A percentile compares a stretch with the other conserved stretches of the same genome.
phyloP scores from a whole-genome alignment of 108 stramenopile species.

The Fragilariopsis cylindrus region DNA sequence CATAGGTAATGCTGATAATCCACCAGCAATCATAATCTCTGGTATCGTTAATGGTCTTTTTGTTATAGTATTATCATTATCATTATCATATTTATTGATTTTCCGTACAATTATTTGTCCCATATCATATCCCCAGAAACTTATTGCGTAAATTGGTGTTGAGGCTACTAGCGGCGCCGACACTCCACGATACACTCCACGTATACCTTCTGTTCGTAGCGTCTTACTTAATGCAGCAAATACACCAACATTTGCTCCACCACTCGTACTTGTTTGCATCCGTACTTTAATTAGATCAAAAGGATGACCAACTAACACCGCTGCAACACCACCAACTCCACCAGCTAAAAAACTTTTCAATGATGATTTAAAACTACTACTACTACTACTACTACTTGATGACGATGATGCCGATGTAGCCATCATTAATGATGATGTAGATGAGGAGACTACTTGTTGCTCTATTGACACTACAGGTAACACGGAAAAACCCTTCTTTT shows the following conservation, averaged over 20 bases:
- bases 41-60: constrained; percentile 37
- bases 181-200: constrained; percentile 84
- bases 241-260: not conserved
- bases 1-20: constrained; percentile 74
- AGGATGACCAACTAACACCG: constrained; percentile 59
- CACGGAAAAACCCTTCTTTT: not conserved
- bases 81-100: not conserved
- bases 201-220: constrained; percentile 6
- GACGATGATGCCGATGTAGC: not conserved
- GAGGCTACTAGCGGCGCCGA: constrained; percentile 79
- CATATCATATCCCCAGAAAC: constrained; percentile 90
- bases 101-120: constrained; percentile 55
- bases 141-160: constrained; percentile 79
- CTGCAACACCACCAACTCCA: constrained; percentile 74
- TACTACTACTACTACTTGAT: constrained; percentile 10
- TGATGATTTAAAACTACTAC: constrained; percentile 22
- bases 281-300: constrained; percentile 65
- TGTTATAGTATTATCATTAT: constrained; percentile 21
- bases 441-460: too few relatives aligned
- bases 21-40: constrained; percentile 72
- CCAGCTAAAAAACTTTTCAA: constrained; percentile 78
- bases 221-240: constrained; percentile 14
- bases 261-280: constrained; percentile 1
- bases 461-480: not conserved
- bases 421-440: not conserved